Percentiles rank a stretch among this genome's conserved stretches.
phyloP scores from a whole-genome alignment of 2,329 filamentous ascomycete species.

The Aspergillus sp. region DNA sequence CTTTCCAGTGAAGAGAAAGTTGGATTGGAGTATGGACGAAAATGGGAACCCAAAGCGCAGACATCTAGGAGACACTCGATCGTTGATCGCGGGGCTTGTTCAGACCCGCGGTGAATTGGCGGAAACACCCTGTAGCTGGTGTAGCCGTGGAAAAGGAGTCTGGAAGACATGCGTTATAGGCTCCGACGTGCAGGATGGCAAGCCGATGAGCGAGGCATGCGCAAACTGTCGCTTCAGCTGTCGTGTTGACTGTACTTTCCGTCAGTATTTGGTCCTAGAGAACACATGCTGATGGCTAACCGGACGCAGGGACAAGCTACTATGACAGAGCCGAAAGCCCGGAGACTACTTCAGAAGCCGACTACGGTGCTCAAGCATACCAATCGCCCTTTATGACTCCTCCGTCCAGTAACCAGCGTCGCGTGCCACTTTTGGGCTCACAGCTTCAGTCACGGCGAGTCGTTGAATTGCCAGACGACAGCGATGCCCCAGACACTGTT shows the following conservation, averaged over 20 bases:
- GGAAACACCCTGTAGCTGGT: background rate
- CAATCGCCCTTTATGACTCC: background rate
- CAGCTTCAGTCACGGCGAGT: background rate
- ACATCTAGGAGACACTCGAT: background rate
- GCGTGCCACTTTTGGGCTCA: background rate
- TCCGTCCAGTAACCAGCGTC: background rate
- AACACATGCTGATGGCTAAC: background rate
- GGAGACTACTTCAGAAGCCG: background rate
- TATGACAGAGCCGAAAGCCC: background rate
- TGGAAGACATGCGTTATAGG: background rate
- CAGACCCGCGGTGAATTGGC: background rate
- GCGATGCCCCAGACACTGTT: background rate
- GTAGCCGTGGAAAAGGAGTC: background rate
- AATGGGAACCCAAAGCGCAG: background rate
- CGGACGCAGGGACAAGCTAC: background rate
- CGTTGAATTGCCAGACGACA: background rate
- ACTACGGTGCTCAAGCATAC: background rate
- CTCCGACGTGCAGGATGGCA: background rate
- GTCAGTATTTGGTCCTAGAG: background rate
- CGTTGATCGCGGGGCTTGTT: background rate
- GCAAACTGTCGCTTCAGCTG: background rate
- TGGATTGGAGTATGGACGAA: background rate
- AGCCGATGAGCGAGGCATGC: background rate
- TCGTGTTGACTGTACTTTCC: background rate
- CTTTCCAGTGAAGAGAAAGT: background rate